phyloP scores from a whole-genome alignment of 176 grass and related monocot genomes.

The Bothriochloa decipiens region DNA sequence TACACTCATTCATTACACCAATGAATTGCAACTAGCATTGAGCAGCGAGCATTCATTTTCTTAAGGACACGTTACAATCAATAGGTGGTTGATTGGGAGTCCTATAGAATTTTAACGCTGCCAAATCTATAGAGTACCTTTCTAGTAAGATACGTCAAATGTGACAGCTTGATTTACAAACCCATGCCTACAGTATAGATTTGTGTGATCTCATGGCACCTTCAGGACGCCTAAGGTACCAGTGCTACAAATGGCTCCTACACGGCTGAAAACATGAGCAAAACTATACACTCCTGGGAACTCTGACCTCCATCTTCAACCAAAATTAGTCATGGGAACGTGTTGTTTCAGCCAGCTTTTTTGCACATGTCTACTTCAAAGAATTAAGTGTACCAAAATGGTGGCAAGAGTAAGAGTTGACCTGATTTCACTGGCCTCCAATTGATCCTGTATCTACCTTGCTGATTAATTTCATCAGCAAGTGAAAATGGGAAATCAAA shows the following conservation, averaged over 20 bases:
- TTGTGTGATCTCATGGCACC: slow-evolving; percentile 24
- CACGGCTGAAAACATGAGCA: not conserved
- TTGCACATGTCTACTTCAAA: not conserved
- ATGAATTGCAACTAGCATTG: not conserved
- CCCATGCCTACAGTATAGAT: slow-evolving; percentile 22
- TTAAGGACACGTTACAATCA: not conserved
- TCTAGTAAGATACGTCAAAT: not conserved
- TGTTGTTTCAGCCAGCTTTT: not conserved
- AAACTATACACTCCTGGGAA: slow-evolving; percentile 33
- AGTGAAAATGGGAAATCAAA: slow-evolving; percentile 2
- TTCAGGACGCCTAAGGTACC: not conserved
- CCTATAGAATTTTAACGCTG: not conserved
- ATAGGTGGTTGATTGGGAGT: not conserved
- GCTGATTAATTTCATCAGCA: slow-evolving; percentile 13
- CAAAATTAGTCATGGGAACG: slow-evolving; percentile 12
- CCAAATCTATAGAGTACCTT: not conserved
- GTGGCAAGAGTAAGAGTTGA: not conserved
- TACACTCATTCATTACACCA: not conserved
- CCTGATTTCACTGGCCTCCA: not conserved
- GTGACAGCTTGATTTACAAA: slow-evolving; percentile 8
- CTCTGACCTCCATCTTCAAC: not conserved
- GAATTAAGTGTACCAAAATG: not conserved
- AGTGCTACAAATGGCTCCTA: slow-evolving; percentile 20
- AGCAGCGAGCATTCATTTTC: not conserved
- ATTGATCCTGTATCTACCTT: not conserved